Evolutionary conservation across 2,329 filamentous ascomycete species (phyloP).

Genomic region (Dichotomopilus funicola): DNA sequence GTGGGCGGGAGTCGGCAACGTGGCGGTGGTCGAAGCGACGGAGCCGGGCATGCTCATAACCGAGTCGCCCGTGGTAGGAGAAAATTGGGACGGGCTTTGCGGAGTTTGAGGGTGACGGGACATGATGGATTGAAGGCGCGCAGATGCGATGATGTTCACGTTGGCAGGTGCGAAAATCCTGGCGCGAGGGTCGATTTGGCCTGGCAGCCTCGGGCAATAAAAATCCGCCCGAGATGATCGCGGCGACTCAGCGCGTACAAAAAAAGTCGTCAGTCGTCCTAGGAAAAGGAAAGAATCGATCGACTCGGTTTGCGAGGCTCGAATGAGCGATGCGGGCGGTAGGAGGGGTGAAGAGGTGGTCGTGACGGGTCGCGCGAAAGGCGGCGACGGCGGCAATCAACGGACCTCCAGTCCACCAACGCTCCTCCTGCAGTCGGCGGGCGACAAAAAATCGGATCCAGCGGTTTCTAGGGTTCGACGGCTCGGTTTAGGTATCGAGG

Average conservation of each 20-base stretch:
- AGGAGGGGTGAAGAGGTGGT: slow-evolving; percentile 17
- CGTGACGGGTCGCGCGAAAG: slow-evolving; percentile 23
- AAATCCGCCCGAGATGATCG: slow-evolving; percentile 5
- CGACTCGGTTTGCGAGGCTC: neutral
- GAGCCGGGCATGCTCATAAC: slow-evolving; percentile 46
- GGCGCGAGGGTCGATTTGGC: slow-evolving; percentile 14
- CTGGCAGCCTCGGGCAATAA: slow-evolving; percentile 21
- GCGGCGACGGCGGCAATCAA: slow-evolving; percentile 21
- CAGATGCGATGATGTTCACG: slow-evolving; percentile 24
- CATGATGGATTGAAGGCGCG: slow-evolving; percentile 40
- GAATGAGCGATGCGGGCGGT: slow-evolving; percentile 10
- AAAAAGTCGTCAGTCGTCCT: neutral
- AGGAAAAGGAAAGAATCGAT: slow-evolving; percentile 2
- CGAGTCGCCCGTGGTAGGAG: slow-evolving; percentile 48
- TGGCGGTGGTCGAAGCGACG: slow-evolving; percentile 44
- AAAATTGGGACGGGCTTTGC: slow-evolving; percentile 59
- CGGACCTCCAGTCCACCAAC: slow-evolving; percentile 20
- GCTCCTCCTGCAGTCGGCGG: slow-evolving; percentile 20
- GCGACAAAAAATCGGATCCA: slow-evolving; percentile 15
- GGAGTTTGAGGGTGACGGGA: slow-evolving; percentile 62
- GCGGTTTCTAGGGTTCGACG: neutral
- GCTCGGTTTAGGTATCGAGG: slow-evolving; percentile 1
- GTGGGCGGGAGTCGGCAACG: slow-evolving; percentile 56
- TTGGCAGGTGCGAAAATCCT: slow-evolving; percentile 22
- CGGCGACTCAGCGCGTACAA: neutral